These are phyloP conservation scores for Nannochloropsis salina DNA, from an alignment of 108 stramenopile genomes.

Conservation along the genomic window DNA sequence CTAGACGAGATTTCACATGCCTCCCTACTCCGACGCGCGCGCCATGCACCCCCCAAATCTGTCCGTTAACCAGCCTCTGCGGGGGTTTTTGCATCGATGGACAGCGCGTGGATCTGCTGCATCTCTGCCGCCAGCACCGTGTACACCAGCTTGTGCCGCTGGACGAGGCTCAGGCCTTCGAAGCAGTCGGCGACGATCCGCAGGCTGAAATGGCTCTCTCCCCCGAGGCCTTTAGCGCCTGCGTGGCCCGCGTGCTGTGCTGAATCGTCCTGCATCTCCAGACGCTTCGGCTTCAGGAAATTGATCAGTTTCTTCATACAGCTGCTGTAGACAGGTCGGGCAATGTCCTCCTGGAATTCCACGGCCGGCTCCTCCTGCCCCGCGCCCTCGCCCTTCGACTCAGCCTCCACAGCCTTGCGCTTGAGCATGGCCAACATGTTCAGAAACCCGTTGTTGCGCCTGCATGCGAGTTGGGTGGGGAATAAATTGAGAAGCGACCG, in stretches of 20 bases:
- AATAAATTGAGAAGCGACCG: neutral
- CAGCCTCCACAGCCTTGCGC: conserved; percentile 39
- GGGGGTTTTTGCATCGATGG: conserved; percentile 73
- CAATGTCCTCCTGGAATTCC: neutral
- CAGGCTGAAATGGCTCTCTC: conserved; percentile 75
- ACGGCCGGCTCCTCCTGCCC: neutral
- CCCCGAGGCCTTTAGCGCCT: conserved; percentile 60
- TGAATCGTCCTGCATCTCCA: conserved; percentile 39
- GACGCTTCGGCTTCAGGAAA: neutral
- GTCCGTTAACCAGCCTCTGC: conserved; percentile 54
- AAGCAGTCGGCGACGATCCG: conserved; percentile 75
- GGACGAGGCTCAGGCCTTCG: conserved; percentile 76
- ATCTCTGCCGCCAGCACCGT: conserved; percentile 79
- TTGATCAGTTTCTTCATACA: conserved; percentile 62
- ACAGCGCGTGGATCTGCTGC: conserved; percentile 80
- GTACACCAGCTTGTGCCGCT: conserved; percentile 84
- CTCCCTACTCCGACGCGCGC: too few species aligned
- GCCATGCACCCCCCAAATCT: too few species aligned
- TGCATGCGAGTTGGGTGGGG: conserved; percentile 31
- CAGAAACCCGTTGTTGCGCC: conserved; percentile 94
- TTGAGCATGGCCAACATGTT: conserved; percentile 92
- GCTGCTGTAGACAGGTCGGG: conserved; percentile 66
- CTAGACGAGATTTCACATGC: too few species aligned
- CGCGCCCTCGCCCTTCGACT: conserved; percentile 22
- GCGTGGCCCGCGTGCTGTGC: conserved; percentile 70